Evolutionary conservation across 2,329 filamentous ascomycete species (phyloP), one percentile per base, ranked within the genome.

Genomic region (Acarospora socialis): DNA sequence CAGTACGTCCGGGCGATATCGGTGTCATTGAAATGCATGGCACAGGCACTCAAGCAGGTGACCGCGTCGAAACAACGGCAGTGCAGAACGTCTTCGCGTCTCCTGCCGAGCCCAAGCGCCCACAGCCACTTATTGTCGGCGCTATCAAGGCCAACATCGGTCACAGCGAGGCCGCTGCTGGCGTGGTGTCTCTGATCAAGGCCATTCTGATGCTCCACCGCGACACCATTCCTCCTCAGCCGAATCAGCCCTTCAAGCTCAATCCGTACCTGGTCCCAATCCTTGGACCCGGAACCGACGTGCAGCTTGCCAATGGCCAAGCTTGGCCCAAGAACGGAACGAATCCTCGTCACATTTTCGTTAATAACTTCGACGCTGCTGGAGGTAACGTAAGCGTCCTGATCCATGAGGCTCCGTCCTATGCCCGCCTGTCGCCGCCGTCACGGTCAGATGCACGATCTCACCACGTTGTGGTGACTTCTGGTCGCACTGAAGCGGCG

Each of bases 61-160:
- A 25, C 8, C 7, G 6, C 2, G 8, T 14, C 7, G 22, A 25
- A 9, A 25, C n/a, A 9, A 14, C 9, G 2, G 27, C 32, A 3
- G 32, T 38, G 8, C 5, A 13, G 7, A 5, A 19, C 7, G 21
- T 12, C 2, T 15, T 33, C 14, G 23, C 12, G 4, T n/a, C n/a
- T n/a, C n/a, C n/a, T n/a, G n/a, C n/a, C n/a, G n/a, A n/a, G n/a
- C n/a, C n/a, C n/a, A n/a, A n/a, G n/a, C n/a, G n/a, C n/a, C n/a
- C n/a, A n/a, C n/a, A 10, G n/a, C 36, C 36, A 9, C 21, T 39
- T 7, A 15, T 17, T 22, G 25, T 39, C 3, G 37, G 37, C 2
- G 35, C 30, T 22, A 20, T 39, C 5, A 39, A 39, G 30, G 37
- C 37, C 5, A 39, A 39, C 21, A 19, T 39, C 6, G 34, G 35